These are phyloP conservation scores for Basidiobolus heterosporus DNA, from an alignment of 371 early-diverging fungal genomes.

Conservation along the genomic window DNA sequence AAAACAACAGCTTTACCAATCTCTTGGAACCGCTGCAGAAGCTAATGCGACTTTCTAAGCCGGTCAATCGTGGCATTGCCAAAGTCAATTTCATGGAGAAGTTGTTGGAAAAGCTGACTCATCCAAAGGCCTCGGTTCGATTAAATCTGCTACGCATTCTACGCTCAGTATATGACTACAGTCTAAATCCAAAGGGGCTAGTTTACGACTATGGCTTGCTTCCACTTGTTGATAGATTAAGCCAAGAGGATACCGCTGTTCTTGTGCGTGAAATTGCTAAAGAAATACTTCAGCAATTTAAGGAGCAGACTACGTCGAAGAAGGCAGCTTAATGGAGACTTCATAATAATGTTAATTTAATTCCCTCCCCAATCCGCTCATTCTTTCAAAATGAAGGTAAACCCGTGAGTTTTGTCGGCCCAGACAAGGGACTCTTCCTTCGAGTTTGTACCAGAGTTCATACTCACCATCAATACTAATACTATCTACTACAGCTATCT, in stretches of 20 bases:
- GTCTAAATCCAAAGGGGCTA: conserved; percentile 6
- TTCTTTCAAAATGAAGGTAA: too few relatives aligned
- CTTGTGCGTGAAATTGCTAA: conserved; percentile 22
- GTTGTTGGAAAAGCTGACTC: conserved; percentile 15
- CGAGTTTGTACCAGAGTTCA: too few relatives aligned
- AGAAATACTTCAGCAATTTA: conserved; percentile 11
- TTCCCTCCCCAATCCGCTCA: too few relatives aligned
- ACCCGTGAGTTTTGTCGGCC: too few relatives aligned
- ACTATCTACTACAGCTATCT: too few relatives aligned
- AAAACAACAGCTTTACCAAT: conserved; percentile 21
- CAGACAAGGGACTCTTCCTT: too few relatives aligned
- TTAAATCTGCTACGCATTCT: conserved; percentile 24
- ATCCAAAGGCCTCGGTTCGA: conserved; percentile 27
- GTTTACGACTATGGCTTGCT: conserved; percentile 8
- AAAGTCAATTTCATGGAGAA: conserved; percentile 16
- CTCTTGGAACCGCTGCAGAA: conserved; percentile 26
- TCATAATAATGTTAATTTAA: too few relatives aligned
- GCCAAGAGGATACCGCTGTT: conserved; percentile 18
- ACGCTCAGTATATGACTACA: conserved; percentile 17
- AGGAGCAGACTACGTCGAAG: background rate
- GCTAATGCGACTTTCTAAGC: conserved; percentile 17
- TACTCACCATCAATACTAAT: too few relatives aligned
- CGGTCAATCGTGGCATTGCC: conserved; percentile 15
- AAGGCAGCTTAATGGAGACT: too few relatives aligned
- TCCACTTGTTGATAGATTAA: conserved; percentile 13